A percentile compares a stretch with the other conserved stretches of the same genome.
Conservation (phyloP, 495 filamentous ascomycete species). For the Penicillium cinerascens region DNA sequence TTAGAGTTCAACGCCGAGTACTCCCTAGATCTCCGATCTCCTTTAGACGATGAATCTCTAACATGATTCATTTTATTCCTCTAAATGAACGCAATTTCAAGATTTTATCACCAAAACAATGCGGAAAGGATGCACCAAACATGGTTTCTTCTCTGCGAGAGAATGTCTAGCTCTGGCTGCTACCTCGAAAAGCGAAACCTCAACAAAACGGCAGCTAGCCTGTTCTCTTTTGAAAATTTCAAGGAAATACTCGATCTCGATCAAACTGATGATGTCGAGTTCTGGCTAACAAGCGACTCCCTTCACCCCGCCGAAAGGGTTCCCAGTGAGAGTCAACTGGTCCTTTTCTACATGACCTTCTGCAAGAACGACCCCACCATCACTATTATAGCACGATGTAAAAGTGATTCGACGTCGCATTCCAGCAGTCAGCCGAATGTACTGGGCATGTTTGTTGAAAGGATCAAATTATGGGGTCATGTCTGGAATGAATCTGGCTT, state of each 20-base stretch:
- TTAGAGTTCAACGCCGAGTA: too few relatives aligned
- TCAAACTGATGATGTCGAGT: not conserved
- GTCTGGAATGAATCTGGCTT: not conserved
- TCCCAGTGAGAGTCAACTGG: not conserved
- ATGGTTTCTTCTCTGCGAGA: not conserved
- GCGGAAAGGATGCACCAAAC: not conserved
- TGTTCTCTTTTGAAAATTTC: not conserved
- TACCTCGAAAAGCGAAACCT: not conserved
- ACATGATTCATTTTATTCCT: not conserved
- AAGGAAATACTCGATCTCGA: not conserved
- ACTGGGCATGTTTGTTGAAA: not conserved
- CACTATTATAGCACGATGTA: not conserved
- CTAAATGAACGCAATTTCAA: not conserved
- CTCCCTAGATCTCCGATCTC: too few relatives aligned
- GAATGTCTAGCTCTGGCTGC: not conserved
- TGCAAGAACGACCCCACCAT: not conserved
- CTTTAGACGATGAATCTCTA: not conserved
- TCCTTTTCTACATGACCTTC: not conserved
- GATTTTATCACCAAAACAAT: not conserved
- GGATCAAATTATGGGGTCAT: not conserved
- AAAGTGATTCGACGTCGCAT: not conserved
- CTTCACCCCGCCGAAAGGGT: not conserved
- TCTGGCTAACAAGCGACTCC: not conserved
- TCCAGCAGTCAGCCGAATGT: not conserved
- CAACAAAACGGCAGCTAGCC: not conserved